Evolutionary conservation across 1,139 yeast species (phyloP).

Genomic region (Saccharomyces hybrid): DNA sequence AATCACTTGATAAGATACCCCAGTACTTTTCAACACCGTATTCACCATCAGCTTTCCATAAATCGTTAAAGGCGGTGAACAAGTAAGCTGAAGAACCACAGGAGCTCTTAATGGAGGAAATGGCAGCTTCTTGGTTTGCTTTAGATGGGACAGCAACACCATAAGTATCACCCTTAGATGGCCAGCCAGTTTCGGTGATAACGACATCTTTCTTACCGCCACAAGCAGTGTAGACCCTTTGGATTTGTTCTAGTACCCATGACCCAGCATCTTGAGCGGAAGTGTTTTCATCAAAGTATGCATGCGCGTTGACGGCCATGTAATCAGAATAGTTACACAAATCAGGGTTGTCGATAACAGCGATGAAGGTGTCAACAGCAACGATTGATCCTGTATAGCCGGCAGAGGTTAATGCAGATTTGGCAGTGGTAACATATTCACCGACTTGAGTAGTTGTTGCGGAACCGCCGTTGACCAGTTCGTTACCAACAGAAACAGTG

Average conservation of each 20-base stretch:
- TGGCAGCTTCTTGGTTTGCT: slow-evolving; percentile 53
- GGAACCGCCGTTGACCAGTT: slow-evolving; percentile 59
- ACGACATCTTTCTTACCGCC: slow-evolving; percentile 50
- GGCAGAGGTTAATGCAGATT: slow-evolving; percentile 51
- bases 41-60: slow-evolving; percentile 67
- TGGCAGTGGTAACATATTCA: slow-evolving; percentile 48
- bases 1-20: slow-evolving; percentile 42
- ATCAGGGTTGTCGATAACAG: slow-evolving; percentile 61
- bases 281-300: slow-evolving; percentile 69
- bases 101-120: slow-evolving; percentile 45
- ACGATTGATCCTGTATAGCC: slow-evolving; percentile 66
- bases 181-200: slow-evolving; percentile 81
- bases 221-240: slow-evolving; percentile 59
- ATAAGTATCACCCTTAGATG: slow-evolving; percentile 55
- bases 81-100: slow-evolving; percentile 52
- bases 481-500: slow-evolving; percentile 77
- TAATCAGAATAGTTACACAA: slow-evolving; percentile 67
- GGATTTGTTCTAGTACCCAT: slow-evolving; percentile 61
- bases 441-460: slow-evolving; percentile 54
- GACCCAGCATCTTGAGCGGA: slow-evolving; percentile 60
- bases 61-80: slow-evolving; percentile 69
- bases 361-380: slow-evolving; percentile 72
- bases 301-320: slow-evolving; percentile 76
- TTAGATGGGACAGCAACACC: slow-evolving; percentile 65
- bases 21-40: slow-evolving; percentile 65